Evolutionary conservation across 83 land plant species (phyloP).

Genomic region (Larix sibirica): DNA sequence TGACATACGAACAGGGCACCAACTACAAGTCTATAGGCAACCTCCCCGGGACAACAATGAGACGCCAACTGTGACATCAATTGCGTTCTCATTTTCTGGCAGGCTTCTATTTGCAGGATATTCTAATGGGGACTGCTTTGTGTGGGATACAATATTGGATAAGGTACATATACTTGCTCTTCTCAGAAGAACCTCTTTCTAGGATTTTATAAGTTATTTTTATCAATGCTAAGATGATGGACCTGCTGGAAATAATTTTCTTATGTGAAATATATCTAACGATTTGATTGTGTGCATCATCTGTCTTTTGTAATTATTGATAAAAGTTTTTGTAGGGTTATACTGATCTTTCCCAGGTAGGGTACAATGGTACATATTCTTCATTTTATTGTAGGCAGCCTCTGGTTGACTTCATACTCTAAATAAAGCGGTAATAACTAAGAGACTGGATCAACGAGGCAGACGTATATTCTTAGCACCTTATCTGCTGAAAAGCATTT

Average conservation of each 20-base stretch:
- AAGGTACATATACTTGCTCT: constrained; percentile 43
- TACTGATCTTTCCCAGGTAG: too few species aligned
- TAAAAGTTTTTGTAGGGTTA: background rate
- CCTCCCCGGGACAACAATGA: constrained; percentile 44
- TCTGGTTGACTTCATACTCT: too few species aligned
- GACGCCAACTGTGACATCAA: constrained; percentile 61
- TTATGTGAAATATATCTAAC: background rate
- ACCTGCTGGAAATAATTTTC: background rate
- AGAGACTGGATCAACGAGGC: background rate
- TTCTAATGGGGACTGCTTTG: constrained; percentile 77
- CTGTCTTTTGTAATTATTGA: background rate
- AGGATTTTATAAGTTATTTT: background rate
- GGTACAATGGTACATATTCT: too few species aligned
- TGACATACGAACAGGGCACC: constrained; percentile 93
- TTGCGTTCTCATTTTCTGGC: constrained; percentile 97
- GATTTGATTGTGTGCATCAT: background rate
- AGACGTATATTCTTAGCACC: background rate
- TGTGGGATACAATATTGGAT: constrained; percentile 89
- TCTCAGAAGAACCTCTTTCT: background rate
- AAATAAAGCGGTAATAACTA: too few species aligned
- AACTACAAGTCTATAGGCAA: constrained; percentile 77
- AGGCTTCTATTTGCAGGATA: constrained; percentile 96
- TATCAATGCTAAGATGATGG: background rate
- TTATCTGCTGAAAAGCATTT: background rate
- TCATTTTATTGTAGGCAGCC: too few species aligned